Conservation (phyloP, 495 filamentous ascomycete genomes). For the Aspergillus funiculosus region DNA sequence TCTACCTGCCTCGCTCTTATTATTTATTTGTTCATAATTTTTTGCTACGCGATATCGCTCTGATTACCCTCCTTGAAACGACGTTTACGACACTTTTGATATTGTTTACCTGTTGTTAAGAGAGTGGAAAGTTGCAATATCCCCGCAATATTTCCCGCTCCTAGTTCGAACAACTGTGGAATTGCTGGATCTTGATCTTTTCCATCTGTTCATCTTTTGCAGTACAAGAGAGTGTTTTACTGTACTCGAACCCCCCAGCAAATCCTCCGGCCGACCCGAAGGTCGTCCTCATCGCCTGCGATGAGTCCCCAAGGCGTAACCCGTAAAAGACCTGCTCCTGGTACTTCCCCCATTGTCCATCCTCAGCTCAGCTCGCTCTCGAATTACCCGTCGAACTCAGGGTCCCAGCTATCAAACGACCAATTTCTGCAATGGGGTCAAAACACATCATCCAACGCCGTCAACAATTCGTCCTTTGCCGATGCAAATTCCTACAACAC, state of each 20-base stretch:
- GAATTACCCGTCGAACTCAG: constrained; percentile 29
- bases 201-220: neutral
- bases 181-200: neutral
- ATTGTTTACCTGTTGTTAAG: neutral
- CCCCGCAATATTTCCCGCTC: constrained; percentile 14
- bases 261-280: constrained; percentile 6
- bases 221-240: constrained; percentile 1
- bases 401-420: constrained; percentile 44
- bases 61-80: constrained; percentile 3
- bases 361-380: constrained; percentile 37
- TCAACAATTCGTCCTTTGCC: constrained; percentile 27
- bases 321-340: constrained; percentile 71
- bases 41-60: constrained; percentile 8
- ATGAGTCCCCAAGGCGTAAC: constrained; percentile 43
- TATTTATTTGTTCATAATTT: constrained; percentile 4
- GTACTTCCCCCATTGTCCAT: constrained; percentile 53
- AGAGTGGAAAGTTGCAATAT: constrained; percentile 5
- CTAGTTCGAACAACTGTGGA: neutral
- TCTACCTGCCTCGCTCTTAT: neutral
- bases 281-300: constrained; percentile 12
- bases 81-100: constrained; percentile 12
- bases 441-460: constrained; percentile 32
- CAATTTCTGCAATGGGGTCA: constrained; percentile 53
- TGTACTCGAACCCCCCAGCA: too few relatives aligned
- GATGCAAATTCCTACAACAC: constrained; percentile 40